Conservation (phyloP, 2,329 filamentous ascomycete genomes). For the Venturia carpophila region DNA sequence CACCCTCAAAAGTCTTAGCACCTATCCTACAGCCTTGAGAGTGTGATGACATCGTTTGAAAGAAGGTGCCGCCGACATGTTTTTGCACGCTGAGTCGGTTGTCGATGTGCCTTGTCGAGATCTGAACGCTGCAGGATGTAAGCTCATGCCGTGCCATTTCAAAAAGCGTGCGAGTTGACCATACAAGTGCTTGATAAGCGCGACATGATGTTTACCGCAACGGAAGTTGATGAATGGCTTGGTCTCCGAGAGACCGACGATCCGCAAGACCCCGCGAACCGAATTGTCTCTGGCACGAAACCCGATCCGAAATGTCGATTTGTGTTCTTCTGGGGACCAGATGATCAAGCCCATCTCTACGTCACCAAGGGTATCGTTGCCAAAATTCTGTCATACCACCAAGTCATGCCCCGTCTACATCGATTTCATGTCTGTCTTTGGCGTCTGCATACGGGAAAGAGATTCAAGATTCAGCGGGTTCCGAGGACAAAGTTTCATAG, state of each 20-base stretch:
- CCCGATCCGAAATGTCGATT: constrained; percentile 25
- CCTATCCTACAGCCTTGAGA: not conserved
- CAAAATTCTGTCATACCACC: constrained; percentile 27
- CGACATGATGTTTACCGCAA: not conserved
- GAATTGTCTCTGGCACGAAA: constrained; percentile 14
- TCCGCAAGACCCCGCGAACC: not conserved
- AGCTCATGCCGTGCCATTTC: not conserved
- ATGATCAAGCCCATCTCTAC: constrained; percentile 22
- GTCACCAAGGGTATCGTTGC: constrained; percentile 22
- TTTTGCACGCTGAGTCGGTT: not conserved
- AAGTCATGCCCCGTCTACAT: constrained; percentile 36
- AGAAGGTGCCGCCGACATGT: not conserved
- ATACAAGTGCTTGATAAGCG: not conserved
- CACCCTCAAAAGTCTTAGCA: not conserved
- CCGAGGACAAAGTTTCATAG: constrained; percentile 27
- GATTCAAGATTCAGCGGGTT: constrained; percentile 35
- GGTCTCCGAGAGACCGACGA: not conserved
- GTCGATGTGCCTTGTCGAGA: not conserved
- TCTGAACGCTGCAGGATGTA: not conserved
- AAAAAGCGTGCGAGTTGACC: not conserved
- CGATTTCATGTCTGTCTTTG: constrained; percentile 36
- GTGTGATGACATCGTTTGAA: not conserved
- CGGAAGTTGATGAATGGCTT: not conserved
- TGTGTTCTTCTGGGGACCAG: constrained; percentile 23
- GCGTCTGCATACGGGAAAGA: constrained; percentile 25